Evolutionary conservation across 352 stramenopile species (phyloP), one percentile per base, ranked within the genome.

Genomic region (Phytophthora hybrid): DNA sequence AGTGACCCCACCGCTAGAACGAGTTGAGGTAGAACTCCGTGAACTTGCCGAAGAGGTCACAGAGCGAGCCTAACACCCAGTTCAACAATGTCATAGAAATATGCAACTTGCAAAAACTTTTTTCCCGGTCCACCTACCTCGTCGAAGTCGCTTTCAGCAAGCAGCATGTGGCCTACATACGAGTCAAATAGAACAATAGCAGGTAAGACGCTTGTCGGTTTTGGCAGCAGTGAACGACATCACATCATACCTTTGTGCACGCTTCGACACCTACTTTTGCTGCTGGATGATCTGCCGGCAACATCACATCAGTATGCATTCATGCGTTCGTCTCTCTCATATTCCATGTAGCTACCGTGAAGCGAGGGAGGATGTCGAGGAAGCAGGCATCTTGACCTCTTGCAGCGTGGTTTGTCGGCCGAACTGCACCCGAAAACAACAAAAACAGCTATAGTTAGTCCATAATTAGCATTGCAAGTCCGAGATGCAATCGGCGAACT

Each of bases 41-140:
- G 34, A 77, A 29, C 64, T 69, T 13, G 41, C 29, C 1, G 60
- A 73, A 21, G 64, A 64, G 21, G 57, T n/a, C 11, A 77, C 53
- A 0, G 77, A 80, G 37, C 37, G 37, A 46, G 37, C 16, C 37
- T 46, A 46, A 46, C 18, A 46, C 8, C 23, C 18, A 7, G 37
- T 46, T 46, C 13, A 46, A 6, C 37, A 46, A 31, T 31, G n/a
- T n/a, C n/a, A n/a, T 44, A 16, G 37, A 44, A 29, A 46, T 8
- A 0, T 18, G 14, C 37, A 16, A 6, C 37, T 18, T 46, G 3
- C 4, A 18, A 18, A 29, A 32, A 32, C n/a, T 9, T 53, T 53
- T 18, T 18, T 18, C 5, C 31, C 18, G 7, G 10, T 29, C 2
- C 14, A 37, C 29, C 8, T 63, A 73, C 37, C 58, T 73, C 66